Base-by-base conservation (phyloP, 2,329 filamentous ascomycete genomes). In the Ophiostoma populinum region DNA sequence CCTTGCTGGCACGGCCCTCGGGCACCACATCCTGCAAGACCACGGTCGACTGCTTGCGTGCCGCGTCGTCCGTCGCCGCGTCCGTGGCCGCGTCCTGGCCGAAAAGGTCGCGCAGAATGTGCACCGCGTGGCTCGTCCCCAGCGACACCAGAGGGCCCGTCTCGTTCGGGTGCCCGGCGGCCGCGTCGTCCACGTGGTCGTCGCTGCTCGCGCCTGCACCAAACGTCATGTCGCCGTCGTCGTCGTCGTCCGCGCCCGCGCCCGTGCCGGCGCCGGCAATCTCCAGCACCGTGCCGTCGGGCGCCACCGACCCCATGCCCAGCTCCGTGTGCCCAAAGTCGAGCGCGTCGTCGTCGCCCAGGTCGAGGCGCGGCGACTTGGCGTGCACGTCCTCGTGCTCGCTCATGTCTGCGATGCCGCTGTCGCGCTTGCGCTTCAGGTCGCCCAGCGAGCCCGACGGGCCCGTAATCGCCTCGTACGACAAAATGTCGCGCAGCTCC, bases 111-210 rank as follows among this genome's bases (percentile, higher is more conserved):
- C 90, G 79, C 7, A 98, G 71, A 35, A 95, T 71, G 55, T 98
- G 87, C 15, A 98, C 92, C 22, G 90, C 90, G 49, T 93, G 86
- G 56, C 92, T 90, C 9, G 90, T 98, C 40, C 83, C 86, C 13
- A 92, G 58, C 0, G 86, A 93, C 7, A 95, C 78, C 0, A 83
- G 80, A 0, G 85, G 85, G 43, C 74, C 82, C 43, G 94, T 85
- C 20, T 75, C 73, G 9, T 85, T 80, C 4, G 86, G 70, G 4
- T 82, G 57, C 9, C 81, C 78, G 17, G 70, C 70, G 2, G 73
- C 76, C 0, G 81, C 87, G 28, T 85, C 80, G 46, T 93, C 82
- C 47, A 54, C 56, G 18, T 58, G 53, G 45, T 53, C 57, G 18
- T 61, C 58, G 18, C 59, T 57, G 5, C 39, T 39, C 0, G 53